These are phyloP conservation scores for Myxozyma melibiosi DNA, from an alignment of 805 yeast species.

Conservation along the genomic window DNA sequence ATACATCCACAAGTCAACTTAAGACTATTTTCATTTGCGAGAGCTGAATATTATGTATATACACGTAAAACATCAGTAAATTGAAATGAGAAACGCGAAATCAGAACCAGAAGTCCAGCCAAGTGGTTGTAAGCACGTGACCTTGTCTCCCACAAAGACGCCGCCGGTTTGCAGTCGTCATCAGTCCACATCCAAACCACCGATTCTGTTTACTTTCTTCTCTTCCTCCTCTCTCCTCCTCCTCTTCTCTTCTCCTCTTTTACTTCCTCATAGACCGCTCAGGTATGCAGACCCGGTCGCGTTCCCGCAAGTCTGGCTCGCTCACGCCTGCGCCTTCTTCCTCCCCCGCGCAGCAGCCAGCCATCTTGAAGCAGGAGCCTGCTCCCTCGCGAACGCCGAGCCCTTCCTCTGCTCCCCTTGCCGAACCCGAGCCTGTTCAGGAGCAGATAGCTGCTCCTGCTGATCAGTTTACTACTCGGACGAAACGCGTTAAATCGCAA, in stretches of 20 bases:
- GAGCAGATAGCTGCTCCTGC: not conserved
- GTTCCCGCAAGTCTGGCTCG: not conserved
- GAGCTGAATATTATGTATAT: too few species aligned
- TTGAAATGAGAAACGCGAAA: too few species aligned
- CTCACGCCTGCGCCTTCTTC: constrained; percentile 3
- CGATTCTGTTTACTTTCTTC: not conserved
- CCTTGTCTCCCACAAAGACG: too few species aligned
- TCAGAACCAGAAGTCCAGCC: too few species aligned
- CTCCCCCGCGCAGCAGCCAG: not conserved
- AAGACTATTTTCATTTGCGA: too few species aligned
- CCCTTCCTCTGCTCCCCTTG: not conserved
- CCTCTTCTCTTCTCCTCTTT: not conserved
- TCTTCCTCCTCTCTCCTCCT: not conserved
- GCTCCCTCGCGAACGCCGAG: not conserved
- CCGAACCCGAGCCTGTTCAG: not conserved
- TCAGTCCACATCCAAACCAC: not conserved
- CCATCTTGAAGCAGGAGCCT: not conserved
- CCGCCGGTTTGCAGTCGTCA: not conserved
- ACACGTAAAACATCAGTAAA: too few species aligned
- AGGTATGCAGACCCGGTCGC: constrained; percentile 1
- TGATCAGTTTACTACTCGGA: not conserved
- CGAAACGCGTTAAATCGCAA: not conserved
- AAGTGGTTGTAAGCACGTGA: too few species aligned
- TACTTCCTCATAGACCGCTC: not conserved
- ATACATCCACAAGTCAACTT: too few species aligned